Evolutionary conservation across 2,329 filamentous ascomycete genomes (phyloP).

Genomic region (Orbilia javanica): DNA sequence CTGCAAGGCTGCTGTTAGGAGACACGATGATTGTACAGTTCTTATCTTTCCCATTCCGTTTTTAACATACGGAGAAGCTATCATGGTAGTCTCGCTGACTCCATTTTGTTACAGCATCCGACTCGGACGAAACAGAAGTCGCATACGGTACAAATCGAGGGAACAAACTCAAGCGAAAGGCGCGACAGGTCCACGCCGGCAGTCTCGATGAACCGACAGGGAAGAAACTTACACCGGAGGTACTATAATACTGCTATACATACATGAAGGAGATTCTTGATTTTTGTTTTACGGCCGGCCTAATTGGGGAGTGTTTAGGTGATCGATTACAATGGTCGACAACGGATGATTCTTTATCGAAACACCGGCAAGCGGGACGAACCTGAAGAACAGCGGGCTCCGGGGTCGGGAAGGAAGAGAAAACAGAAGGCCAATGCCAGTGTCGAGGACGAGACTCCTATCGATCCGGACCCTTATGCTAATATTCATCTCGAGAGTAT

Average conservation of each 20-base stretch:
- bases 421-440: conserved; percentile 54
- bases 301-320: conserved; percentile 67
- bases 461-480: conserved; percentile 78
- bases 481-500: conserved; percentile 78
- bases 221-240: conserved; percentile 78
- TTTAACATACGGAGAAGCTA: background rate
- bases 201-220: conserved; percentile 76
- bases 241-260: conserved; percentile 65
- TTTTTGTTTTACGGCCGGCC: background rate
- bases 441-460: conserved; percentile 52
- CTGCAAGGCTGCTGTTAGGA: conserved; percentile 61
- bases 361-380: conserved; percentile 64
- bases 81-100: background rate
- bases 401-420: conserved; percentile 45
- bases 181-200: conserved; percentile 78
- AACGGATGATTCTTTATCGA: conserved; percentile 78
- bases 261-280: background rate
- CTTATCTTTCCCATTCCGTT: no score
- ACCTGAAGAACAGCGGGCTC: conserved; percentile 47
- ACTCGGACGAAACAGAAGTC: conserved; percentile 78
- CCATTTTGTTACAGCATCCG: conserved; percentile 72
- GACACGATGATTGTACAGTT: conserved; percentile 58
- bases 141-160: conserved; percentile 79
- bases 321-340: conserved; percentile 80
- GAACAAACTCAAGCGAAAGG: conserved; percentile 81